Percentiles rank a stretch among this genome's conserved stretches.
These are phyloP conservation scores for Fusarium sp. DNA, from an alignment of 2,329 filamentous ascomycete species.

Conservation along the genomic window DNA sequence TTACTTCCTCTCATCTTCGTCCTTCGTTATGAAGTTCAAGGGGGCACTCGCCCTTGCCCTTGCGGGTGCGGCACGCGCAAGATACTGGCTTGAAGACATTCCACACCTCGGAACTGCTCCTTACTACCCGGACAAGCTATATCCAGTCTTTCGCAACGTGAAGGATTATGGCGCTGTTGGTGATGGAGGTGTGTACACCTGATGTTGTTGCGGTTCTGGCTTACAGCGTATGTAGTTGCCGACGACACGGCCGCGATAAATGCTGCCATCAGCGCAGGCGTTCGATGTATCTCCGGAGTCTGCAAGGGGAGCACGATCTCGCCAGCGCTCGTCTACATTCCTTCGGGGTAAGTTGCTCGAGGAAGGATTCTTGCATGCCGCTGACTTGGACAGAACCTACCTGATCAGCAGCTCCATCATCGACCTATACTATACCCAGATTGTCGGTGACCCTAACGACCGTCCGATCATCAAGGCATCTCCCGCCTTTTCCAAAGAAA, in stretches of 20 bases:
- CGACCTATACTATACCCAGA: constrained; percentile 83
- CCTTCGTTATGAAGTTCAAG: constrained; percentile 34
- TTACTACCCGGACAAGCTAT: constrained; percentile 45
- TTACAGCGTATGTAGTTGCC: constrained; percentile 30
- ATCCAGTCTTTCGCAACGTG: constrained; percentile 49
- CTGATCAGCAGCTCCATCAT: constrained; percentile 77
- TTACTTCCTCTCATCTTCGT: neutral
- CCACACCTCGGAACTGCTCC: constrained; percentile 45
- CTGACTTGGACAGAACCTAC: constrained; percentile 65
- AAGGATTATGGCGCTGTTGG: constrained; percentile 48
- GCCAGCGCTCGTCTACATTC: constrained; percentile 54
- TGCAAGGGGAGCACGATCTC: constrained; percentile 51
- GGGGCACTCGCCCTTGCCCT: constrained; percentile 22
- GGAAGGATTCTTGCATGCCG: constrained; percentile 16
- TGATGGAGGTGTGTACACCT: constrained; percentile 42
- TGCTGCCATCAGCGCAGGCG: constrained; percentile 43
- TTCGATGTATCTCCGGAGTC: constrained; percentile 40
- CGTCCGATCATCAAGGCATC: constrained; percentile 68
- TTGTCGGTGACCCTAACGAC: constrained; percentile 76
- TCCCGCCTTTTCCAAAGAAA: constrained; percentile 57
- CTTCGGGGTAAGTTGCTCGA: constrained; percentile 48
- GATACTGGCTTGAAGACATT: constrained; percentile 48
- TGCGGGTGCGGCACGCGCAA: constrained; percentile 16
- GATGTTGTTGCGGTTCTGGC: neutral
- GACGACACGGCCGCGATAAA: constrained; percentile 48